Base-by-base conservation (phyloP, 495 filamentous ascomycete genomes). In the Massariosphaeria phaeospora region DNA sequence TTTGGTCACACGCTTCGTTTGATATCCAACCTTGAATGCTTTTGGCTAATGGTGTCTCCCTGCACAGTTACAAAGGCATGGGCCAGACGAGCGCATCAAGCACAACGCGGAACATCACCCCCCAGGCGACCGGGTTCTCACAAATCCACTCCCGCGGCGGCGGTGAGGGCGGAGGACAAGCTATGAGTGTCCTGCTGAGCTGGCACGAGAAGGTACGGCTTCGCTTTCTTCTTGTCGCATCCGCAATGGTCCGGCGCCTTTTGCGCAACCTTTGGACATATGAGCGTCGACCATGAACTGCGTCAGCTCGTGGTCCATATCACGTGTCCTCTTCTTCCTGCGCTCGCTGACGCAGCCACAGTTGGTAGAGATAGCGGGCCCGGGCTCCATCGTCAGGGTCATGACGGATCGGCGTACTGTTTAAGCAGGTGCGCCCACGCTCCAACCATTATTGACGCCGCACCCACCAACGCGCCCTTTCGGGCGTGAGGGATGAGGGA, bases 341-440 rank as follows among this genome's bases (percentile, higher is more conserved):
- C 31, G 45, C 44, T 52, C 31, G 45, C 44, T 52, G 43, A 57
- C 42, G 27, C 17, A 13, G 2, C 31, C 10, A 40, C 51, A 75
- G 72, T 74, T 94, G 39, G 89, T 95, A 1, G 90, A 95, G 62
- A 79, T 96, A 61, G 83, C 88, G 17, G 91, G 91, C 31, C 76
- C 85, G 61, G 91, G 90, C 15, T 84, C 85, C 69, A 91, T 96
- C 73, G 84, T 89, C 57, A 76, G 91, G 59, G 84, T 86, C 45
- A 95, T 96, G 89, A 88, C 87, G 21, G 91, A 96, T 75, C 84
- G 88, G 70, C 77, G 90, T 67, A 95, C 84, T 57, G 89, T 95
- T 59, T 95, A 74, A 80, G 31, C 33, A 48, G 38, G 31, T 20
- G 31, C n/a, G n/a, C n/a, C n/a, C n/a, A n/a, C n/a, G n/a, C n/a